A percentile compares a stretch with the other conserved stretches of the same genome.
Evolutionary conservation across 768 basidiomycete genomes (phyloP).

Genomic region (Thelephora ganbajun): DNA sequence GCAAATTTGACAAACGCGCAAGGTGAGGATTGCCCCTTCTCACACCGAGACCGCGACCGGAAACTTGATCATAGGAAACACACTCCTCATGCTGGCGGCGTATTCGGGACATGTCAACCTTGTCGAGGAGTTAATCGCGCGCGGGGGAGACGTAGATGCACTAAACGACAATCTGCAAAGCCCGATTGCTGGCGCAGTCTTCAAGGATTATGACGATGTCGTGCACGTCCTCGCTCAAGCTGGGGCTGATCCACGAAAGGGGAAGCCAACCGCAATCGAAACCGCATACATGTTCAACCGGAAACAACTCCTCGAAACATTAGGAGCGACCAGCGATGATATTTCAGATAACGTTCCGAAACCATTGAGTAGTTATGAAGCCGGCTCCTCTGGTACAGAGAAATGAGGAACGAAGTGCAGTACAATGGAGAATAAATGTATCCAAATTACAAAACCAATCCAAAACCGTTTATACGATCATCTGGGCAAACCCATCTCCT

Average conservation of each 20-base stretch:
- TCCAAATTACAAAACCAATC: background rate
- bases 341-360: conserved; percentile 17
- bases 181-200: conserved; percentile 64
- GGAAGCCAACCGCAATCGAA: conserved; percentile 56
- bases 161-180: conserved; percentile 63
- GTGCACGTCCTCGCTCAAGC: conserved; percentile 35
- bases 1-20: conserved; percentile 59
- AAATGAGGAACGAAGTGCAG: too few species aligned
- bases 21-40: conserved; percentile 24
- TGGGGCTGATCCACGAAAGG: conserved; percentile 49
- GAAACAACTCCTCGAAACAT: conserved; percentile 34
- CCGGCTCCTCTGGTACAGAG: background rate
- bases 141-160: conserved; percentile 52
- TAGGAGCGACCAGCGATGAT: conserved; percentile 50
- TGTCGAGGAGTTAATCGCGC: conserved; percentile 34
- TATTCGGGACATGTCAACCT: conserved; percentile 54
- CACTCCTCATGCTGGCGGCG: conserved; percentile 65
- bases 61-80: conserved; percentile 38
- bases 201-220: conserved; percentile 55
- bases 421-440: background rate
- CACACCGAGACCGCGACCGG: background rate
- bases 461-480: conserved; percentile 4
- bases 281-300: conserved; percentile 56
- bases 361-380: background rate
- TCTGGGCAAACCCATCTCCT: conserved; percentile 48